Percentiles rank a stretch among this genome's conserved stretches.
These are phyloP conservation scores for Haplographium delicatum DNA, from an alignment of 495 filamentous ascomycete species.

Conservation along the genomic window DNA sequence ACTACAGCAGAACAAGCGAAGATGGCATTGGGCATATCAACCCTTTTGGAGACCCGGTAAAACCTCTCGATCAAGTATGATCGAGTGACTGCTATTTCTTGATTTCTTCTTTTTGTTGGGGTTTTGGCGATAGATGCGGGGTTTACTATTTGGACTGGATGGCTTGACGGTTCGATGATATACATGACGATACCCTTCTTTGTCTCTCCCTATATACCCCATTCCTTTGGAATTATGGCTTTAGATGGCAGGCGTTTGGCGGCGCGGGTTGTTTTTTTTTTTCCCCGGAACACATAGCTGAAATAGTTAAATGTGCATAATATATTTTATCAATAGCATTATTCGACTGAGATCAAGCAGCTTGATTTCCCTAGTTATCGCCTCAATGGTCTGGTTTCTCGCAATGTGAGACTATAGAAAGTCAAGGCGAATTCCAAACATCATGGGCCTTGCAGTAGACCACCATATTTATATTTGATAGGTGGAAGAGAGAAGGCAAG, in stretches of 20 bases:
- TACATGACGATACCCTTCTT: constrained; percentile 22
- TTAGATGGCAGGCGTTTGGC: constrained; percentile 8
- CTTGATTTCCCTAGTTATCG: too few relatives aligned
- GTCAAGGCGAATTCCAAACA: too few relatives aligned
- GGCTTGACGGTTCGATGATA: constrained; percentile 6
- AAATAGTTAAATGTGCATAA: too few relatives aligned
- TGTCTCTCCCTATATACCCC: constrained; percentile 23
- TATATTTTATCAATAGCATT: too few relatives aligned
- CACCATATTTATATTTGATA: too few relatives aligned
- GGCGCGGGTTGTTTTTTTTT: neutral
- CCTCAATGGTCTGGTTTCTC: too few relatives aligned
- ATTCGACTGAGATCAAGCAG: too few relatives aligned
- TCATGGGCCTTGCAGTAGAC: too few relatives aligned
- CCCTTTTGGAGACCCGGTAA: constrained; percentile 23
- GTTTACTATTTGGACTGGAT: neutral
- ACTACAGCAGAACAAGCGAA: constrained; percentile 18
- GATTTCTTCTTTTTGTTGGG: neutral
- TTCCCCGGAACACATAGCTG: too few relatives aligned
- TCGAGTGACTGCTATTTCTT: neutral
- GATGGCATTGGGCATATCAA: constrained; percentile 15
- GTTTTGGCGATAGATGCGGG: neutral
- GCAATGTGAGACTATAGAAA: too few relatives aligned
- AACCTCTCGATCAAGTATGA: constrained; percentile 20
- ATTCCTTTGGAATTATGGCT: constrained; percentile 5
- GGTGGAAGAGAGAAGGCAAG: too few relatives aligned